Evolutionary conservation across 768 basidiomycete genomes (phyloP).

Genomic region (Guyanaporus albipodus): DNA sequence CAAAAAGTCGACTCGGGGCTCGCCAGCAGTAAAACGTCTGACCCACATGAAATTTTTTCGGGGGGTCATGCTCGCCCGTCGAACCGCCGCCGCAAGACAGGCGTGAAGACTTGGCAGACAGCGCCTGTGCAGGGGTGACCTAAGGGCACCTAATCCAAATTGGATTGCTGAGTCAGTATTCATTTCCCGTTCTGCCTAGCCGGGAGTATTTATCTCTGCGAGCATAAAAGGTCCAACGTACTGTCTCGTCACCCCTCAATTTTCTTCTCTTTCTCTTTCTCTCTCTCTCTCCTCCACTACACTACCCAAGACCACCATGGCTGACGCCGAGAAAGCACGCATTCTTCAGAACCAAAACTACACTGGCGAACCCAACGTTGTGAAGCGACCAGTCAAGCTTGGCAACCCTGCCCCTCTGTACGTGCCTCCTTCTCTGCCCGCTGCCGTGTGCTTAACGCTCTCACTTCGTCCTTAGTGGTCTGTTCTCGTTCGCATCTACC

Average conservation of each 20-base stretch:
- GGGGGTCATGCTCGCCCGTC: no score
- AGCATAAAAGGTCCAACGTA: constrained; percentile 17
- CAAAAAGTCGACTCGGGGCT: no score
- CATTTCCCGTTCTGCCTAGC: constrained; percentile 10
- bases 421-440: neutral
- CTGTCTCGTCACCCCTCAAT: neutral
- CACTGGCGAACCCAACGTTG: constrained; percentile 17
- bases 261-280: neutral
- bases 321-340: constrained; percentile 35
- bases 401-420: constrained; percentile 53
- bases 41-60: no score
- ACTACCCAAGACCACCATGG: constrained; percentile 23
- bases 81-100: no score
- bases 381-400: constrained; percentile 34
- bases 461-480: constrained; percentile 48
- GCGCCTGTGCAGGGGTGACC: no score
- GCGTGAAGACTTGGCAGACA: neutral
- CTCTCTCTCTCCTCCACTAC: neutral
- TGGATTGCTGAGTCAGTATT: constrained; percentile 22
- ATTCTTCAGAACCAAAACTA: constrained; percentile 18
- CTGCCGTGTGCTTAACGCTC: neutral
- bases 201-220: constrained; percentile 11
- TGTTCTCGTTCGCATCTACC: constrained; percentile 82
- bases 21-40: no score
- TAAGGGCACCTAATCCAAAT: neutral